These are phyloP conservation scores for Alternaria arborescens DNA, from an alignment of 2,329 filamentous ascomycete species.

Conservation along the genomic window DNA sequence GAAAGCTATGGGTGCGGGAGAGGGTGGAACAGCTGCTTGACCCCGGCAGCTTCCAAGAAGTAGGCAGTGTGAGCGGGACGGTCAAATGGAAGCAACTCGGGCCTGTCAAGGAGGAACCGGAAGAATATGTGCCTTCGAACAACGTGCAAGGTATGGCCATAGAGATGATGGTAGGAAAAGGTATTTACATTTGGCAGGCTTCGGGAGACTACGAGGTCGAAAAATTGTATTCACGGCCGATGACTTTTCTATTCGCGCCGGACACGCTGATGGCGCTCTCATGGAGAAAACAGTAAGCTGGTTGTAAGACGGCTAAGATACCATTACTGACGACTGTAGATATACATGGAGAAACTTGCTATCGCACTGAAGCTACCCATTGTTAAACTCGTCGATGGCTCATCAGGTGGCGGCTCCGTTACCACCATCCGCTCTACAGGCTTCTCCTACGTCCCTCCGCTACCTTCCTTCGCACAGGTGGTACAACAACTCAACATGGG, in stretches of 20 bases:
- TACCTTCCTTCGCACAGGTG: constrained; percentile 62
- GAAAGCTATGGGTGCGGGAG: constrained; percentile 72
- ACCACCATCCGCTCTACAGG: constrained; percentile 65
- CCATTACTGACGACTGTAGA: constrained; percentile 35
- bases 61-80: constrained; percentile 68
- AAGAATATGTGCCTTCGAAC: constrained; percentile 66
- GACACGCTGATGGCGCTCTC: constrained; percentile 69
- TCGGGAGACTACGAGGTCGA: constrained; percentile 62
- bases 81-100: constrained; percentile 65
- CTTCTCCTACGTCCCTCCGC: constrained; percentile 68
- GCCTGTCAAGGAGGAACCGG: constrained; percentile 56
- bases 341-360: constrained; percentile 70
- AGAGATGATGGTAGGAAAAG: not conserved
- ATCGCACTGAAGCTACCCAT: constrained; percentile 66
- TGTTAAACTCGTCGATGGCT: constrained; percentile 71
- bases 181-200: constrained; percentile 40
- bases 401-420: constrained; percentile 69
- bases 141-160: constrained; percentile 63
- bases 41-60: constrained; percentile 63
- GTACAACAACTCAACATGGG: constrained; percentile 68
- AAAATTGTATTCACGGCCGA: constrained; percentile 69
- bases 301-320: not conserved
- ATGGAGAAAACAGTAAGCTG: constrained; percentile 61
- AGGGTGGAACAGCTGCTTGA: constrained; percentile 68
- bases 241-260: constrained; percentile 69